Evolutionary conservation across 305 asterid genomes (phyloP).

Genomic region (Stenogyne calaminthoides): DNA sequence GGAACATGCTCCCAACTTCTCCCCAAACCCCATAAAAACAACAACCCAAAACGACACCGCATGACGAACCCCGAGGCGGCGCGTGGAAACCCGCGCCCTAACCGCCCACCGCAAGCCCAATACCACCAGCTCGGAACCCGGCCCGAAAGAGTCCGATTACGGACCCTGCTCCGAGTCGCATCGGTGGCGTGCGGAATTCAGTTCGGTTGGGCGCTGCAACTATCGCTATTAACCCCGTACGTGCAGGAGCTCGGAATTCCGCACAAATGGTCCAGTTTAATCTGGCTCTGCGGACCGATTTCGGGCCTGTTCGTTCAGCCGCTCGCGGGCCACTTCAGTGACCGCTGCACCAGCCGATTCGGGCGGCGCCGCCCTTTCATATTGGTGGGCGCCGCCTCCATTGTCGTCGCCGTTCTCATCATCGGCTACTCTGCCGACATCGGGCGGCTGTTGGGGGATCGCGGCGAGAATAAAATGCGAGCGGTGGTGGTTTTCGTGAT

Average conservation of each 20-base stretch:
- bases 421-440: constrained; percentile 76
- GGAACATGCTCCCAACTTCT: neutral
- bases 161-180: constrained; percentile 66
- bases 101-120: constrained; percentile 14
- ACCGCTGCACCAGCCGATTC: constrained; percentile 61
- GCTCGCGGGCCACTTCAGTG: constrained; percentile 72
- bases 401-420: constrained; percentile 60
- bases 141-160: constrained; percentile 43
- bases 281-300: constrained; percentile 89
- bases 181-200: constrained; percentile 90
- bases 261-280: constrained; percentile 83
- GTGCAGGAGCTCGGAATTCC: constrained; percentile 88
- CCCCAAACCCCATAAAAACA: neutral
- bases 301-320: constrained; percentile 90
- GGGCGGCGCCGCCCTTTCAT: constrained; percentile 89
- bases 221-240: constrained; percentile 78
- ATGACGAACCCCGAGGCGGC: constrained; percentile 24
- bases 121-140: constrained; percentile 28
- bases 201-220: constrained; percentile 84
- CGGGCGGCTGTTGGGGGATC: constrained; percentile 71
- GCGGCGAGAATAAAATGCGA: constrained; percentile 46
- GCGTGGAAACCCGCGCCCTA: neutral
- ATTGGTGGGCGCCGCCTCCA: constrained; percentile 54
- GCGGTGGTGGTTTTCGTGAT: constrained; percentile 65
- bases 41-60: neutral